Evolutionary conservation across 2,329 filamentous ascomycete species (phyloP), one percentile per base, ranked within the genome.

Genomic region (Alternaria sp.): DNA sequence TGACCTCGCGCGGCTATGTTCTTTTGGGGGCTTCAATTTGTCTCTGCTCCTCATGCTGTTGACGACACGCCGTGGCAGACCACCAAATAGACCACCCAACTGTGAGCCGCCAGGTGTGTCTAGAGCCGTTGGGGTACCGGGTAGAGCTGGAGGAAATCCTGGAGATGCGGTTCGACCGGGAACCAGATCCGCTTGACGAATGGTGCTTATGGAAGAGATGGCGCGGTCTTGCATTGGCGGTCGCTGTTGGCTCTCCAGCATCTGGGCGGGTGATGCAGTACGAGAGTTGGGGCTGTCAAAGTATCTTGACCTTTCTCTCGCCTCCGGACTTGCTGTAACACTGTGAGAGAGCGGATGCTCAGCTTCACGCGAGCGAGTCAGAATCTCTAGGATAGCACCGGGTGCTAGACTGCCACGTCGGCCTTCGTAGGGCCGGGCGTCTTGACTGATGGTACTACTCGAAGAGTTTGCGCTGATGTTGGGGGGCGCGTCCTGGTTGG

Each of bases 331-430:
- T 17, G 87, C 91, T 36, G 88, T 89, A 52, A 92, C 86, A 75
- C 91, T 94, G 69, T 92, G 90, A 17, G 91, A 88, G 45, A 95
- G 81, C 19, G 92, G 91, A 76, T 95, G 92, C 57, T 93, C 90
- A 52, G 81, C 80, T 56, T 86, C 84, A 69, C 83, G 79, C 46
- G 83, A 83, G 50, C 81, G 77, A 63, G 84, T 84, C 44, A 87
- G 75, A 6, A 83, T 81, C 30, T 85, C 81, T 54, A 82, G 80
- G n/a, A 87, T 81, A 63, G 90, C 87, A 59, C 89, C 87, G 6
- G 85, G 86, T 53, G 85, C 83, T 50, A 90, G 73, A 71, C 88
- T 91, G 9, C 83, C 81, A 45, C 87, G 84, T 66, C 88, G 77
- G 21, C 82, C 82, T 54, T 86, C 84, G 67, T 85, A 85, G 8